Evolutionary conservation across 2,329 filamentous ascomycete genomes (phyloP), one percentile per base, ranked within the genome.

Genomic region (Ploettnerulaceae sp.): DNA sequence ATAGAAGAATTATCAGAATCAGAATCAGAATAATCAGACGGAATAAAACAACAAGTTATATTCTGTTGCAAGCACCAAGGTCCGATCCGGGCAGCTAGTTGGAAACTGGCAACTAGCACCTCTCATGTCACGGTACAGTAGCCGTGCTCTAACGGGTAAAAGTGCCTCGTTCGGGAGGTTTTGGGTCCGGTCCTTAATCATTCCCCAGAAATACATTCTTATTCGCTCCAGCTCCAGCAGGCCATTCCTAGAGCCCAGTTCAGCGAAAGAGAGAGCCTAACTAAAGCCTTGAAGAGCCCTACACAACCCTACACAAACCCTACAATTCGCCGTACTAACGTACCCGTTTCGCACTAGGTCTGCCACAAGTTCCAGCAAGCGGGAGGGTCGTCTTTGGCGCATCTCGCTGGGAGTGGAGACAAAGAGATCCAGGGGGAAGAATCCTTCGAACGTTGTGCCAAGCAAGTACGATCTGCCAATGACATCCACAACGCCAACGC

Each of bases 391-490:
- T 31, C 25, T 37, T 29, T 41, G 41, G 37, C 31, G 44, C 44
- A 31, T 37, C 34, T 31, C 22, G 26, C 18, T 45, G 33, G 15
- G 35, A 24, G 17, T 9, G 9, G 18, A 20, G 32, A 7, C 9
- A 5, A 8, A 22, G 15, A 7, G 26, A 33, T 29, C 32, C 45
- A 43, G 25, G 49, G 40, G 18, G 12, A 7, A 21, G 22, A 47
- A 48, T 46, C 48, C 40, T 54, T 42, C 41, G 29, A 37, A 17
- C 25, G 14, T 38, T 29, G 32, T 41, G 44, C 44, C 47, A 37
- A 47, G 47, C 33, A 24, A 18, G 15, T 20, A 9, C 20, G 48
- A 51, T 49, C 51, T 48, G 24, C 49, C 52, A 48, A 50, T 51
- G 45, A 38, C 47, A 24, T 38, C 22, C 36, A 41, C 28, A 28